Conservation (phyloP, 345 rosid genomes). For the Syzygium jambos region DNA sequence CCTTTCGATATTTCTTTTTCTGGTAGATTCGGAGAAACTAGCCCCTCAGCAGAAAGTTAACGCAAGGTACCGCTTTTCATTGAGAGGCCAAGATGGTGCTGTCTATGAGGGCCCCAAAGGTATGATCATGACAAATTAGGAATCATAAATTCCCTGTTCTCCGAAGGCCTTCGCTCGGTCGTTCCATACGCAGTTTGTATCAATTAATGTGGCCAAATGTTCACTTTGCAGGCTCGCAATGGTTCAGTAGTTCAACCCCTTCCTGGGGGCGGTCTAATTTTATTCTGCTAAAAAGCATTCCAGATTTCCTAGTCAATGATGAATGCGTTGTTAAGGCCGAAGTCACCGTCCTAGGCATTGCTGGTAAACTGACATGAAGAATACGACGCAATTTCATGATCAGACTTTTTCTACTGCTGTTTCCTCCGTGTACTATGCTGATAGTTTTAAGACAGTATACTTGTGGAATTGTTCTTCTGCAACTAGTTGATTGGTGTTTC, state of each 20-base stretch:
- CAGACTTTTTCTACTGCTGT: not conserved
- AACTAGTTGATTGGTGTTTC: not conserved
- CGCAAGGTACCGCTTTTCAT: not conserved
- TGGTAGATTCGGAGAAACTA: not conserved
- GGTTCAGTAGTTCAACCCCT: not conserved
- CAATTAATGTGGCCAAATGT: not conserved
- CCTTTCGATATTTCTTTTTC: not conserved
- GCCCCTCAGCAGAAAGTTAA: not conserved
- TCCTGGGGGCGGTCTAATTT: not conserved
- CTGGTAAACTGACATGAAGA: not conserved
- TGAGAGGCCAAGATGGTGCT: not conserved
- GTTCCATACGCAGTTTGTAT: not conserved
- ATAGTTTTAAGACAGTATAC: not conserved
- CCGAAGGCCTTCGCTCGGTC: not conserved
- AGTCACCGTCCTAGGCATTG: not conserved
- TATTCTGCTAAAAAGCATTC: not conserved
- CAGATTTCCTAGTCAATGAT: not conserved
- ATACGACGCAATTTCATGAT: not conserved
- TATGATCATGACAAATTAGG: not conserved
- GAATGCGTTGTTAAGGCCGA: not conserved
- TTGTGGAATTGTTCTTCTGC: not conserved
- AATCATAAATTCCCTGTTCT: not conserved
- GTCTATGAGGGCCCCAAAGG: not conserved
- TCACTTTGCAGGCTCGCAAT: not conserved
- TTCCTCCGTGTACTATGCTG: not conserved